These are phyloP conservation scores for Cudoniella acicularis DNA, from an alignment of 495 filamentous ascomycete species.

Conservation along the genomic window DNA sequence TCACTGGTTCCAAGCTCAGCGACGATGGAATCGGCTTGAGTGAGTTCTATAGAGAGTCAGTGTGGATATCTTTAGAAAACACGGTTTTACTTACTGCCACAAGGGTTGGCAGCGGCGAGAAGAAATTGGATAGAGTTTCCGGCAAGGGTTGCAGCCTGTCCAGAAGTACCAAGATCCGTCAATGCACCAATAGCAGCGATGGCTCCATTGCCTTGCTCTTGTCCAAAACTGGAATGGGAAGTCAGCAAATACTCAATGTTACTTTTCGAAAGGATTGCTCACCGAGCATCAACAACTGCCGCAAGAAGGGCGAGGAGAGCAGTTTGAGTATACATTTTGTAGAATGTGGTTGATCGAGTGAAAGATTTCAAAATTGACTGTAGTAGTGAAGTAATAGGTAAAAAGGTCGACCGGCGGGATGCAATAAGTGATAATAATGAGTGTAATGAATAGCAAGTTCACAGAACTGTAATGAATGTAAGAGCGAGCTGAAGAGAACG, in stretches of 20 bases:
- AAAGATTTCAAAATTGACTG: conserved; percentile 5
- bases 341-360: not conserved
- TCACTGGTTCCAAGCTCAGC: conserved; percentile 47
- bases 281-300: conserved; percentile 22
- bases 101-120: conserved; percentile 24
- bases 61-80: no score
- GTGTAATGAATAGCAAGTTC: conserved; percentile 23
- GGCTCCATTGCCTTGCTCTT: conserved; percentile 22
- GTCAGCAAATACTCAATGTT: not conserved
- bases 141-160: conserved; percentile 20
- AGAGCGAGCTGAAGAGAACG: conserved; percentile 12
- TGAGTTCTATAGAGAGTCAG: no score
- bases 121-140: conserved; percentile 21
- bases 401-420: conserved; percentile 15
- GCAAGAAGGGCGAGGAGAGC: conserved; percentile 16
- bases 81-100: no score
- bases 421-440: conserved; percentile 9
- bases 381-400: conserved; percentile 8
- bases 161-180: conserved; percentile 10
- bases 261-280: not conserved
- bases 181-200: conserved; percentile 20
- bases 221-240: conserved; percentile 15
- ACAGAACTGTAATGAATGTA: conserved; percentile 23
- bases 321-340: conserved; percentile 20
- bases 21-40: conserved; percentile 55